Conservation (phyloP, 106 monocot genomes). For the Ottelia alismoides region DNA sequence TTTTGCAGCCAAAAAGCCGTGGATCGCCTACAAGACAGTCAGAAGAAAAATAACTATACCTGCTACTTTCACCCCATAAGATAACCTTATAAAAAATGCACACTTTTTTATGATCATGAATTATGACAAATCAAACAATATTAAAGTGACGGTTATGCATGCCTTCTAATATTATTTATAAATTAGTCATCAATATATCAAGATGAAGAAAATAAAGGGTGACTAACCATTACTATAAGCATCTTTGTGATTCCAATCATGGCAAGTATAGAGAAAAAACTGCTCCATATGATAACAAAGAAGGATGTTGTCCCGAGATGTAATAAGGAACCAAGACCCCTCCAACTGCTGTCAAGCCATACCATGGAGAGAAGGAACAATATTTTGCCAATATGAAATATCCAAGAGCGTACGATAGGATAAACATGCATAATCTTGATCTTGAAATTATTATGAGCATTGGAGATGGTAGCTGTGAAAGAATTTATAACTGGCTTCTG, state of each 20-base stretch:
- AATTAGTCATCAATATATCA: too few species aligned
- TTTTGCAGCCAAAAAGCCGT: too few species aligned
- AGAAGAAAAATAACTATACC: neutral
- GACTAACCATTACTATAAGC: slow-evolving; percentile 45
- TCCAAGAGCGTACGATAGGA: slow-evolving; percentile 48
- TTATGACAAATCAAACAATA: too few species aligned
- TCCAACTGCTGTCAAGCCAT: slow-evolving; percentile 66
- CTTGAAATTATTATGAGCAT: slow-evolving; percentile 20
- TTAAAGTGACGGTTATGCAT: too few species aligned
- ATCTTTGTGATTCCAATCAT: slow-evolving; percentile 79
- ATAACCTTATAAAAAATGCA: neutral
- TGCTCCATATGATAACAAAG: slow-evolving; percentile 74
- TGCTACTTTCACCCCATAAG: neutral
- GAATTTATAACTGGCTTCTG: slow-evolving; percentile 45
- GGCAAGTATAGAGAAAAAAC: slow-evolving; percentile 45
- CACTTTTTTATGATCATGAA: too few species aligned
- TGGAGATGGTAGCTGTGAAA: slow-evolving; percentile 12
- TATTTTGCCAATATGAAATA: slow-evolving; percentile 42
- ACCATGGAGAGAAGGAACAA: slow-evolving; percentile 44
- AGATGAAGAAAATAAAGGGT: neutral
- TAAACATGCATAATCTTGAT: slow-evolving; percentile 28
- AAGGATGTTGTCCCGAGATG: slow-evolving; percentile 77
- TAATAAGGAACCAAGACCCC: slow-evolving; percentile 75
- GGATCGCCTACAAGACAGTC: too few species aligned
- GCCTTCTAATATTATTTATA: too few species aligned